Conservation (phyloP, 306 rosid species). For the Cucurbita pepo region DNA sequence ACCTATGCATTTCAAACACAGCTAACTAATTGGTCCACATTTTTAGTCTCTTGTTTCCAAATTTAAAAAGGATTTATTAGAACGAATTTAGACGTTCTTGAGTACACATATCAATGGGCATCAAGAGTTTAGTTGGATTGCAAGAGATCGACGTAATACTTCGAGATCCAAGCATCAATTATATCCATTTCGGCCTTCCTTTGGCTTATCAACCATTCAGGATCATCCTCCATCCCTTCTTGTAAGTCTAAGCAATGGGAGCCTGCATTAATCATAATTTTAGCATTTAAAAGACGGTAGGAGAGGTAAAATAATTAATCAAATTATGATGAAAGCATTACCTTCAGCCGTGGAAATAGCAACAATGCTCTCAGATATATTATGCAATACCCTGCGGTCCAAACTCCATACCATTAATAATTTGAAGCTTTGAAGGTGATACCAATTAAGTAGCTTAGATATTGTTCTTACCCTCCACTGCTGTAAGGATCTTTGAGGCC, state of each 20-base stretch:
- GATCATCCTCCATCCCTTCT: not conserved
- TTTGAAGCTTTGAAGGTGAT: slow-evolving; percentile 2
- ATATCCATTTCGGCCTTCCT: slow-evolving; percentile 12
- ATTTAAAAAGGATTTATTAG: too few species aligned
- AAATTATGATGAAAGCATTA: not conserved
- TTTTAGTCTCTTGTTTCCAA: too few species aligned
- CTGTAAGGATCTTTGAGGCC: too few species aligned
- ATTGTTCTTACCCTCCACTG: too few species aligned
- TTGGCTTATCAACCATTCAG: slow-evolving; percentile 17
- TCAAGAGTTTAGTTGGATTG: not conserved
- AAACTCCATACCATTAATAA: not conserved
- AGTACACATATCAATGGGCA: not conserved
- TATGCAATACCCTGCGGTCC: slow-evolving; percentile 36
- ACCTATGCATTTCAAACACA: too few species aligned
- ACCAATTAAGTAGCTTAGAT: too few species aligned
- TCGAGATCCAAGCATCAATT: slow-evolving; percentile 14
- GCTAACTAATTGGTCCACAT: too few species aligned
- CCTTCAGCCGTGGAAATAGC: slow-evolving; percentile 38
- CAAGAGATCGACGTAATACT: slow-evolving; percentile 14
- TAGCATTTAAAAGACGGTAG: not conserved
- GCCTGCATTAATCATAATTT: slow-evolving; percentile 4
- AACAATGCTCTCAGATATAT: slow-evolving; percentile 36
- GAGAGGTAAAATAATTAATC: not conserved
- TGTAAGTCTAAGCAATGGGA: slow-evolving; percentile 28
- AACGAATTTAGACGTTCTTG: not conserved